Conservation (phyloP, 1,284 basidiomycete genomes). For the Sanghuangporus weigelae region DNA sequence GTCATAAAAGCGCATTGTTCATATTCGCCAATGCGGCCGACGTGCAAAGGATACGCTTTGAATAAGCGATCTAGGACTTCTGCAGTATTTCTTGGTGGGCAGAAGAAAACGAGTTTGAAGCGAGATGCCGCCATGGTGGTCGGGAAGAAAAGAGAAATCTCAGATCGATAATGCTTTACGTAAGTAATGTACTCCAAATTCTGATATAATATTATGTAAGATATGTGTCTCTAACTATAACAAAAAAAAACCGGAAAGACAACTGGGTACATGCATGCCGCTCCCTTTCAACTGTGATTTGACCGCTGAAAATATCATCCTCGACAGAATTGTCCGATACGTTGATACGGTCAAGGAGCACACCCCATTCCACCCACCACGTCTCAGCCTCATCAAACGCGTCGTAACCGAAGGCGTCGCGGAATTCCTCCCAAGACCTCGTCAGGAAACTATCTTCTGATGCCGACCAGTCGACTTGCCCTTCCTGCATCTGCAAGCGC, state of each 20-base stretch:
- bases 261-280: background rate
- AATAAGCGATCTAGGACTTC: conserved; percentile 41
- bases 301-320: background rate
- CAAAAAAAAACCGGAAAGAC: too few relatives aligned
- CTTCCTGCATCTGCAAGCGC: background rate
- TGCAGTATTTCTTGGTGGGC: conserved; percentile 35
- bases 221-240: too few relatives aligned
- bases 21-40: conserved; percentile 49
- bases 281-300: background rate
- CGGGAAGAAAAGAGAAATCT: background rate
- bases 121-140: conserved; percentile 16
- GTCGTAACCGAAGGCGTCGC: conserved; percentile 8
- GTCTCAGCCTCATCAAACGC: conserved; percentile 14
- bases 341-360: conserved; percentile 6
- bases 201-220: too few relatives aligned
- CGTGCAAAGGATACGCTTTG: conserved; percentile 34
- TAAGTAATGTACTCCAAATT: too few relatives aligned
- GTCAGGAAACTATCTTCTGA: background rate
- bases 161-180: too few relatives aligned
- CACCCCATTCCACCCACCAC: conserved; percentile 16
- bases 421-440: conserved; percentile 12
- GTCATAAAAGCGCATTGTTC: conserved; percentile 48
- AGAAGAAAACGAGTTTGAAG: conserved; percentile 47
- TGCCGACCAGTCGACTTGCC: background rate
- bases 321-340: background rate